Percentiles rank a stretch among this genome's conserved stretches.
Conservation (phyloP, 352 stramenopile species). For the Peronosclerospora sorghi region DNA sequence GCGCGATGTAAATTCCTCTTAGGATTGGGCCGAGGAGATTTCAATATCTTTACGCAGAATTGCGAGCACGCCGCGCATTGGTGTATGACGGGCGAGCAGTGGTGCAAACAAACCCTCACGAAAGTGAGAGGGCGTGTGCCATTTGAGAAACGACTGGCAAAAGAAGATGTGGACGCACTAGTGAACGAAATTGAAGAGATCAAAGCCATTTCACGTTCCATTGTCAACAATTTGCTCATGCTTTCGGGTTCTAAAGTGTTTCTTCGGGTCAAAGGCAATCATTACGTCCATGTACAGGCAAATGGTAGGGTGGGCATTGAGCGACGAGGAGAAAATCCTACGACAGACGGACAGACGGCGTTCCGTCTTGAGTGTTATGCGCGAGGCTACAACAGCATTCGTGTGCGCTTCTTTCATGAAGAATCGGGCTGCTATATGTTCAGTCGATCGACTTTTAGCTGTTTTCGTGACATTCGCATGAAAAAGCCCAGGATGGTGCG, state of each 20-base stretch:
- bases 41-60: constrained; percentile 85
- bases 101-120: constrained; percentile 80
- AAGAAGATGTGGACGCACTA: constrained; percentile 69
- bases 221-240: constrained; percentile 57
- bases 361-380: constrained; percentile 72
- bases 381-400: constrained; percentile 81
- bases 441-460: constrained; percentile 73
- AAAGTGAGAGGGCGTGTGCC: constrained; percentile 59
- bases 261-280: constrained; percentile 55
- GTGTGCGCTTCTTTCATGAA: constrained; percentile 72
- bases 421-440: constrained; percentile 69
- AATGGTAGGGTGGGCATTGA: constrained; percentile 50
- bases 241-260: constrained; percentile 49
- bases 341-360: constrained; percentile 38
- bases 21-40: constrained; percentile 63
- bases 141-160: constrained; percentile 62
- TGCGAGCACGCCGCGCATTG: constrained; percentile 81
- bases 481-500: constrained; percentile 46
- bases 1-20: constrained; percentile 75
- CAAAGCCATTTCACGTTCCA: constrained; percentile 50
- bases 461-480: constrained; percentile 77
- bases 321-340: constrained; percentile 28
- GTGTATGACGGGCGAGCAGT: constrained; percentile 85
- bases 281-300: constrained; percentile 45
- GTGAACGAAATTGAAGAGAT: constrained; percentile 66